A percentile compares a stretch with the other conserved stretches of the same genome.
phyloP scores from a whole-genome alignment of 495 filamentous ascomycete genomes.

The Echria macrotheca region DNA sequence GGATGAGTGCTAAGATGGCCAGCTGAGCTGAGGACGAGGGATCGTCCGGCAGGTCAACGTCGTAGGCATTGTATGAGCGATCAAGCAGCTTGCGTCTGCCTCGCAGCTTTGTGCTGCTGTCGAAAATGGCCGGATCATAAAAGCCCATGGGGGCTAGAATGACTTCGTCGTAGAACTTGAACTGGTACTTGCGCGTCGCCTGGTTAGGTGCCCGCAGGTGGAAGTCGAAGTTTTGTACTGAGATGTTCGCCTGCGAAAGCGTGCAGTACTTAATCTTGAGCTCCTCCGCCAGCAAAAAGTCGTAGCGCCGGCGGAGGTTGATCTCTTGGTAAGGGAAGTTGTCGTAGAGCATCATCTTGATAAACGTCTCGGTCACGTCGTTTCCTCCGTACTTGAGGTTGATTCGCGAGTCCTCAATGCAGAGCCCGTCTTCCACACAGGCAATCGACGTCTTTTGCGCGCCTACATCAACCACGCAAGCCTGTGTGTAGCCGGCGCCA shows the following conservation, averaged over 20 bases:
- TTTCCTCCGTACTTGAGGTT: conserved; percentile 91
- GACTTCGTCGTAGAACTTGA: conserved; percentile 93
- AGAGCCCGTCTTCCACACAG: conserved; percentile 96
- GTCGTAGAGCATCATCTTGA: conserved; percentile 95
- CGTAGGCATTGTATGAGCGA: conserved; percentile 88
- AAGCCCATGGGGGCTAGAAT: conserved; percentile 85
- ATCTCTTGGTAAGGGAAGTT: conserved; percentile 92
- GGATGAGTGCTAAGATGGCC: conserved; percentile 63
- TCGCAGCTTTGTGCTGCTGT: conserved; percentile 68
- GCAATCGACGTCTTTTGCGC: conserved; percentile 97
- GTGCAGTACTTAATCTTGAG: conserved; percentile 86
- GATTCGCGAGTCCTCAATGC: conserved; percentile 80
- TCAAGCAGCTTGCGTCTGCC: conserved; percentile 73
- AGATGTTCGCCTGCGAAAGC: conserved; percentile 76
- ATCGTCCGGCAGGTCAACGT: conserved; percentile 77
- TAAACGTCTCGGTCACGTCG: conserved; percentile 89
- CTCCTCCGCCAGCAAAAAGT: conserved; percentile 91
- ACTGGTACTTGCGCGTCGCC: conserved; percentile 82
- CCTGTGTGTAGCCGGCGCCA: conserved; percentile 87
- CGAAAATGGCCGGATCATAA: conserved; percentile 82
- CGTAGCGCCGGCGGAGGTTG: conserved; percentile 82
- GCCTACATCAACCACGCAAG: conserved; percentile 93
- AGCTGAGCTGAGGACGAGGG: conserved; percentile 81
- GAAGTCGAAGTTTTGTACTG: conserved; percentile 76
- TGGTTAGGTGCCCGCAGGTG: conserved; percentile 82